Conservation (phyloP, 78 protist genomes). For the Emiliania huxleyi region DNA sequence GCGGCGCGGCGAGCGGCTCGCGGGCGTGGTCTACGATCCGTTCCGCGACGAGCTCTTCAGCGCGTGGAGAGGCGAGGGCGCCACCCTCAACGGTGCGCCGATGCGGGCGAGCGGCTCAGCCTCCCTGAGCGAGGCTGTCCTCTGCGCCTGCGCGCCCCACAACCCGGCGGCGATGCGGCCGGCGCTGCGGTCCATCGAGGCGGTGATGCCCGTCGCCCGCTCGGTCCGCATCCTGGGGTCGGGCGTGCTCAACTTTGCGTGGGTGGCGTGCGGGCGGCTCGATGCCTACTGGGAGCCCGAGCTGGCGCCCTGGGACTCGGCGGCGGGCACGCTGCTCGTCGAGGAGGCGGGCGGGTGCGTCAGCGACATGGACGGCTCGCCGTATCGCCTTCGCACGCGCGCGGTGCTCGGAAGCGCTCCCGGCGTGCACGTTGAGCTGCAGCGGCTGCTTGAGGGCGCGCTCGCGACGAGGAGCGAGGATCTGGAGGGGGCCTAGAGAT, state of each 20-base stretch:
- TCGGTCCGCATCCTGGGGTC: conserved; percentile 57
- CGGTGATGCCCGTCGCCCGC: background rate
- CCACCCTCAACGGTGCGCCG: conserved; percentile 55
- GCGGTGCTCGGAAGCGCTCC: too few species aligned
- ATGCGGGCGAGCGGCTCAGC: background rate
- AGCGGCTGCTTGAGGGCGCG: too few species aligned
- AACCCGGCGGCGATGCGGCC: background rate
- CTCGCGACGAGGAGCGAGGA: too few species aligned
- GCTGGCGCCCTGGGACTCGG: conserved; percentile 83
- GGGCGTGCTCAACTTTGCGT: conserved; percentile 69
- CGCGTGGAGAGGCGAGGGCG: conserved; percentile 60
- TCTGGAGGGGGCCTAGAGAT: too few species aligned
- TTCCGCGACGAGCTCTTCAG: conserved; percentile 62
- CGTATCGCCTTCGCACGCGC: background rate
- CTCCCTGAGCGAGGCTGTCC: background rate
- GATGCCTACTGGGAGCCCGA: conserved; percentile 35
- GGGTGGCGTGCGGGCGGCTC: conserved; percentile 69
- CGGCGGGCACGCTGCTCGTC: conserved; percentile 72
- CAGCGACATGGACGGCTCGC: background rate
- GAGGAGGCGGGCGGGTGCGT: conserved; percentile 79
- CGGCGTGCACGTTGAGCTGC: too few species aligned
- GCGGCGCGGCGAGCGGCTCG: conserved; percentile 27
- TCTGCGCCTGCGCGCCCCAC: background rate
- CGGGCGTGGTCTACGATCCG: conserved; percentile 63
- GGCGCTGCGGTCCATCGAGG: background rate